These are phyloP conservation scores for Tetrapisispora fleetii DNA, from an alignment of 805 yeast genomes.

Conservation along the genomic window DNA sequence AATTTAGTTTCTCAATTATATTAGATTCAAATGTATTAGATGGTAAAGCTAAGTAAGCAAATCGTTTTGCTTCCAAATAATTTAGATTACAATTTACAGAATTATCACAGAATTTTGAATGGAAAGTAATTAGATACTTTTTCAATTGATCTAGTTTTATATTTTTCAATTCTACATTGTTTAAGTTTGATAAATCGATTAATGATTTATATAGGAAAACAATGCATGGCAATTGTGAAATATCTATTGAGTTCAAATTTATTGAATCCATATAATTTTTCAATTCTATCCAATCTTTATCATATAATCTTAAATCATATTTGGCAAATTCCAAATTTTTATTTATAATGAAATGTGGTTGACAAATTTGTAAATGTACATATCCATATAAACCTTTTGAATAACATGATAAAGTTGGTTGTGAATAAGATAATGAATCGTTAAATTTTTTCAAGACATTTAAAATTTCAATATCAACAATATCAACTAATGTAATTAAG, in stretches of 20 bases:
- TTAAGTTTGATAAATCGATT: constrained; percentile 30
- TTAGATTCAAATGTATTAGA: neutral
- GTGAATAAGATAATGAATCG: neutral
- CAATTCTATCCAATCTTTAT: constrained; percentile 65
- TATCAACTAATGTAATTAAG: neutral
- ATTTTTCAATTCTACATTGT: constrained; percentile 20
- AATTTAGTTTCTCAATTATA: neutral
- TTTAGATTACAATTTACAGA: constrained; percentile 29
- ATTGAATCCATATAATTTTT: constrained; percentile 39
- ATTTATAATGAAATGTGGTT: constrained; percentile 56
- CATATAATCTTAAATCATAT: constrained; percentile 47
- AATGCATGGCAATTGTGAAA: constrained; percentile 62
- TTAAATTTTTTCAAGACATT: neutral
- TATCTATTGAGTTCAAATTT: constrained; percentile 35
- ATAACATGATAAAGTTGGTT: constrained; percentile 43
- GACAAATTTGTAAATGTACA: constrained; percentile 41
- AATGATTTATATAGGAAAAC: constrained; percentile 50
- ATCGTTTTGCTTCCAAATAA: constrained; percentile 42
- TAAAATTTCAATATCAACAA: neutral
- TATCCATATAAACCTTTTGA: constrained; percentile 60
- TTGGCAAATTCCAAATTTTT: constrained; percentile 50
- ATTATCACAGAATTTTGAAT: neutral
- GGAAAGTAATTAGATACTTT: neutral
- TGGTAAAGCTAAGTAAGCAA: constrained; percentile 33
- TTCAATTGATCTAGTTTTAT: neutral